Base-by-base conservation (phyloP, 169 alveolate species). In the Plasmodium falciparum region DNA sequence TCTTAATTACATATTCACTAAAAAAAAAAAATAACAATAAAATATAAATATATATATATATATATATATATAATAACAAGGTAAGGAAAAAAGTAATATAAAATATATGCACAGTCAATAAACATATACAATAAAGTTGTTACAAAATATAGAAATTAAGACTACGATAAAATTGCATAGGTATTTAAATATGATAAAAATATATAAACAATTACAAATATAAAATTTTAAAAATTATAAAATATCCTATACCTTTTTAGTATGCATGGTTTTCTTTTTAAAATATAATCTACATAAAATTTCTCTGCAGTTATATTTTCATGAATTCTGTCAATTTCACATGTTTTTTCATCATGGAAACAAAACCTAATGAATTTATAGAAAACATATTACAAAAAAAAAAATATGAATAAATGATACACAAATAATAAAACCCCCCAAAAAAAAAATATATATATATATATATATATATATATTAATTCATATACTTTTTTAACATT, bases 181-280 rank as follows among this genome's bases (percentile, higher is more conserved):
- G 5, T 39, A 39, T 39, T 39, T 5, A 39, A 39, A 39, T 39
- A 39, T 39, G 47, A 39, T 39, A 39, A 39, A 39, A 39, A 39
- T 39, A 39, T 5, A 39, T 39, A 9, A 39, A 39, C 9, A 39
- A 39, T 39, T 39, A 39, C 47, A 39, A 39, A 39, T 39, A 39
- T 39, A 39, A 39, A 20, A 63, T 20, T 22, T 63, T 22, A 20
- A 63, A n/a, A 63, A 63, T 43, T 33, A 67, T 15, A 17, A 20
- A 49, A 45, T 9, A 20, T 22, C 59, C 26, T 65, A 43, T 62
- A 83, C 91, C 91, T 83, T 61, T 22, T 83, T 50, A 83, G 20
- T 61, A 83, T 7, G 47, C 91, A 83, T 47, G 91, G 91, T 58
- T 83, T 83, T 83, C 91, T 67, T 67, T 69, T 83, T 69, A 83